A percentile compares a stretch with the other conserved stretches of the same genome.
Conservation (phyloP, 345 rosid species). For the Lepidium africanum region DNA sequence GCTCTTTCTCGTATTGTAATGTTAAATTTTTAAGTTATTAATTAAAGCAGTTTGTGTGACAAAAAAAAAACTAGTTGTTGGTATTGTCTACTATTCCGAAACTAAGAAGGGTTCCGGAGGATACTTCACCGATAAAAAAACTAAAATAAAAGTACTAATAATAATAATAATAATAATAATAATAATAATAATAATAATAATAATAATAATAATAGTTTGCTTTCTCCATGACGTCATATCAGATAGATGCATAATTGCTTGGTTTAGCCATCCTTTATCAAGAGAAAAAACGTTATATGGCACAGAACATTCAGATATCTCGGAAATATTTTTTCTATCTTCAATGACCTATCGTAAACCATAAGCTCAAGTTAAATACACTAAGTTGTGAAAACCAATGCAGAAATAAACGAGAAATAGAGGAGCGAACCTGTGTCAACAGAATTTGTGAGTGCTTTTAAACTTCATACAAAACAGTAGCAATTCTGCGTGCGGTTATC, state of each 20-base stretch:
- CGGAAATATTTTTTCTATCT: constrained; percentile 43
- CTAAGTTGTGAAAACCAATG: neutral
- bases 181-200: too few species aligned
- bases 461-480: constrained; percentile 57
- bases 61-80: too few species aligned
- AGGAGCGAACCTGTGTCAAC: constrained; percentile 44
- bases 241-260: constrained; percentile 68
- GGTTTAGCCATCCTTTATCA: constrained; percentile 71
- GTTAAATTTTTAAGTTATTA: too few species aligned
- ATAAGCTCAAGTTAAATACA: neutral
- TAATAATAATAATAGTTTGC: neutral
- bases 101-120: too few species aligned
- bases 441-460: constrained; percentile 44
- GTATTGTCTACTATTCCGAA: too few species aligned
- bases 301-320: constrained; percentile 51
- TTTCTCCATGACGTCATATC: constrained; percentile 32
- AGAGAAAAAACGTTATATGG: constrained; percentile 92
- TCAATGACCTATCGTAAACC: constrained; percentile 52
- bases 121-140: too few species aligned
- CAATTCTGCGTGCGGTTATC: constrained; percentile 49
- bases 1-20: too few species aligned
- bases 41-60: too few species aligned
- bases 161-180: neutral
- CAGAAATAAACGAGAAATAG: neutral
- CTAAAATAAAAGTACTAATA: too few species aligned